A percentile compares a stretch with the other conserved stretches of the same genome.
Evolutionary conservation across 148 eudicot species (phyloP).

Genomic region (Polygonum maritimum): DNA sequence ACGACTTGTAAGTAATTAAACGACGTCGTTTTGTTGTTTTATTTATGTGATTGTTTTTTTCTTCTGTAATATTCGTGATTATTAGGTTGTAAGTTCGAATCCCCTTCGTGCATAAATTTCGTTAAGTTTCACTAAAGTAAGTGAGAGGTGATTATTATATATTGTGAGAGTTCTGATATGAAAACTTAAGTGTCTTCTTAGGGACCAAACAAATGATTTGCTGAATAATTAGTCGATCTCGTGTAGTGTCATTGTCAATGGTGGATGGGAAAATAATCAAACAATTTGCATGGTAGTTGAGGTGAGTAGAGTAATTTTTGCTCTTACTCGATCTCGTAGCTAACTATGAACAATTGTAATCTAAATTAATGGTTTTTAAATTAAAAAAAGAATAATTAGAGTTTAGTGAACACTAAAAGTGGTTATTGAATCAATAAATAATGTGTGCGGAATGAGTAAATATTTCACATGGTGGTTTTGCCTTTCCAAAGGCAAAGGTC

Average conservation of each 20-base stretch:
- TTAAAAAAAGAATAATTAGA: background rate
- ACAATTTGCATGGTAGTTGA: background rate
- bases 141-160: too few relatives aligned
- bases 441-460: background rate
- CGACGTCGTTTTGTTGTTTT: background rate
- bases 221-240: background rate
- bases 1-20: conserved; percentile 54
- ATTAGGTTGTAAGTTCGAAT: too few relatives aligned
- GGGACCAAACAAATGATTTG: background rate
- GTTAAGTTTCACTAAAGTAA: too few relatives aligned
- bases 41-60: background rate
- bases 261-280: background rate
- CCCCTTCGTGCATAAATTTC: too few relatives aligned
- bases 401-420: background rate
- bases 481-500: background rate
- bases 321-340: background rate
- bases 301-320: background rate
- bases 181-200: too few relatives aligned
- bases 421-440: too few relatives aligned
- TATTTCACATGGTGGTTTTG: background rate
- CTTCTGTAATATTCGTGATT: background rate
- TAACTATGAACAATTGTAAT: background rate
- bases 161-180: too few relatives aligned
- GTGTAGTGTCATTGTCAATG: background rate
- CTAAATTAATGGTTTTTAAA: background rate